Evolutionary conservation across 805 yeast species (phyloP), one percentile per base, ranked within the genome.

Genomic region (Barnettozyma siamensis): DNA sequence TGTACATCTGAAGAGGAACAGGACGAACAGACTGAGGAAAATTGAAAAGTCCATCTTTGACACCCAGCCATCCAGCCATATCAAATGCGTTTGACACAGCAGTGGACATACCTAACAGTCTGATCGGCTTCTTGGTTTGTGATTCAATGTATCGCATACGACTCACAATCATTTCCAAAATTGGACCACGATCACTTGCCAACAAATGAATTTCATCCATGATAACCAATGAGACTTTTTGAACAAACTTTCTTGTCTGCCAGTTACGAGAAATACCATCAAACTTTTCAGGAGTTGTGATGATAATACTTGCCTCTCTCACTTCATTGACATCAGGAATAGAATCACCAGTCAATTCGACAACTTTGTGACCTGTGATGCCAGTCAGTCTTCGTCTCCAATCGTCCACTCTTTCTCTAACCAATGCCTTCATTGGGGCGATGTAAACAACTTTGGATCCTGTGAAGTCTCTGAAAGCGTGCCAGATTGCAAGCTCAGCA

Each of bases 141-240:
- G 94, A 98, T 7, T 89, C 97, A 55, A 89, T 96, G 42, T 98
- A 70, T 47, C 89, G 73, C 12, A 98, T 93, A 64, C 98, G 78
- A 2, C 96, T 95, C 5, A 89, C 96, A 46, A 89, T 69, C 10
- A 96, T 88, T 61, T 93, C 99, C 44, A 93, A 83, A 7, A 93
- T 98, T 5, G 97, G 88, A 53, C 99, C 99, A 69, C 99, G 78
- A 45, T 93, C 99, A 73, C 93, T 98, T 51, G 94, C 98, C 42
- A 93, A 71, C 53, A 93, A 69, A 72, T 93, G 99, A 2, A 93
- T 97, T 65, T 93, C 99, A 69, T 93, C 99, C 51, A 91, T 89
- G 43, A 93, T 87, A 38, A 93, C 70, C 21, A 91, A 67, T 55
- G 83, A 85, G 9, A 93, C 94, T 53, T 88, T 87, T 17, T 87